These are phyloP conservation scores for Inga leiocalycina DNA, from an alignment of 306 rosid genomes.

Conservation along the genomic window DNA sequence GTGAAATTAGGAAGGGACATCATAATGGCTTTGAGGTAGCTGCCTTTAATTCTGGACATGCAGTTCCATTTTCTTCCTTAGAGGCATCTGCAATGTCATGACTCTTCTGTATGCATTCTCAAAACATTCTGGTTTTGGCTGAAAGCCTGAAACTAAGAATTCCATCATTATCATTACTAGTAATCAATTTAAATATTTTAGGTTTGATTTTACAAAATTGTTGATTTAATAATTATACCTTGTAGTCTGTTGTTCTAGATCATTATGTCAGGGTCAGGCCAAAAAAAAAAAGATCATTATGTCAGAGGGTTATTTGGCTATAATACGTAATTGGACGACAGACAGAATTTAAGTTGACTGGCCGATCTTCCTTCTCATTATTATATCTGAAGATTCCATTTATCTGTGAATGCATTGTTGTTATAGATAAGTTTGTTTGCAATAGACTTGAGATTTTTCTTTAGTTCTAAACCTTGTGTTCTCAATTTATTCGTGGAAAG, in stretches of 20 bases:
- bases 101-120: not conserved
- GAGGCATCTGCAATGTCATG: not conserved
- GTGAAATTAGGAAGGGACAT: not conserved
- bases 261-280: not conserved
- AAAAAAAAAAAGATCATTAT: too few relatives aligned
- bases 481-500: not conserved
- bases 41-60: not conserved
- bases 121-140: not conserved
- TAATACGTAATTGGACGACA: not conserved
- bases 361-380: not conserved
- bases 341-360: not conserved
- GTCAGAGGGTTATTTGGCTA: not conserved
- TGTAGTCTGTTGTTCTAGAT: not conserved
- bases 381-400: not conserved
- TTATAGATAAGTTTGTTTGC: not conserved
- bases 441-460: not conserved
- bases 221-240: not conserved
- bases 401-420: conserved; percentile 9
- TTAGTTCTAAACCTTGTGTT: not conserved
- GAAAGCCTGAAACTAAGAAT: conserved; percentile 6
- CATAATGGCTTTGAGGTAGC: not conserved
- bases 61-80: not conserved
- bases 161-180: not conserved
- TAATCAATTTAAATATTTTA: not conserved
- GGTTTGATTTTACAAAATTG: conserved; percentile 4